Base-by-base conservation (phyloP, 1,139 yeast genomes). In the Scheffersomyces stambukii region DNA sequence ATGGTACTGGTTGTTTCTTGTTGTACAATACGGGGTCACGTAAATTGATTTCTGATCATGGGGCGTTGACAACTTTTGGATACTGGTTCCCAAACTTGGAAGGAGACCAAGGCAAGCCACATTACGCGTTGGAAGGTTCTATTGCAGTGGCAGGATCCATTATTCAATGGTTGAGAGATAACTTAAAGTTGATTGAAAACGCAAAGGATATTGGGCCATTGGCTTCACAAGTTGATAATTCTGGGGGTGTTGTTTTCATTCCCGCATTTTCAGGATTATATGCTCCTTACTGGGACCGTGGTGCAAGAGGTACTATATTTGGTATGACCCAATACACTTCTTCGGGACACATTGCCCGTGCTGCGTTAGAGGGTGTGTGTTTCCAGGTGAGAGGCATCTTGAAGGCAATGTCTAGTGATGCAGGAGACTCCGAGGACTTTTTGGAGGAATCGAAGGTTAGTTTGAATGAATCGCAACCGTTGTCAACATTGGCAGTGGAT, bases 231-330 rank as follows among this genome's bases (percentile, higher is more conserved):
- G 95, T 85, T 20, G 70, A 75, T 23, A 77, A 83, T 54, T 72
- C 91, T 11, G 96, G 94, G 31, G 96, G 96, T 13, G 96, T 89
- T 19, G 91, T 85, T 25, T 89, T 89, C 49, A 95, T 89, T 28
- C 95, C 97, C 10, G 96, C 96, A 4, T 86, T 89, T 53, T 81
- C 91, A 19, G 97, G 97, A 7, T 67, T 89, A 36, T 89, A 85
- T 56, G 95, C 96, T 3, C 97, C 97, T 13, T 88, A 89, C 64
- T 89, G 97, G 97, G 86, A 85, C 49, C 75, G 93, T 12, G 86
- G 85, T 30, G 89, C 96, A 7, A 77, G 95, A 47, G 97, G 96
- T 35, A 81, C 96, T 24, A 83, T 89, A 30, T 79, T 86, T 53
- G 97, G 97, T 27, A 75, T 89, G 69, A 85, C 96, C 5, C 95